Evolutionary conservation across 306 rosid genomes (phyloP).

Genomic region (Prosopis cineraria): DNA sequence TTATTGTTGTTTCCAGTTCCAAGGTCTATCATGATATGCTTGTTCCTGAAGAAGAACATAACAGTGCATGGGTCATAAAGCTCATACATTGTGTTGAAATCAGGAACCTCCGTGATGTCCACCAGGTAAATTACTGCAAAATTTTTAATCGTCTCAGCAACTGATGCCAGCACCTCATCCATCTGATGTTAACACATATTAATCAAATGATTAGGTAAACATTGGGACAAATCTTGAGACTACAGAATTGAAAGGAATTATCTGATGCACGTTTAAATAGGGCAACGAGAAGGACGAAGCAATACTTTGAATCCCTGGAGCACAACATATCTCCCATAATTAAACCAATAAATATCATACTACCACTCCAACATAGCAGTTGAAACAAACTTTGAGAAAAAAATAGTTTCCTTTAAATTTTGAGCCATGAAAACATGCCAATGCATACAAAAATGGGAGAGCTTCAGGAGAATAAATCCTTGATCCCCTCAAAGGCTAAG

Average conservation of each 20-base stretch:
- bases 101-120: slow-evolving; percentile 96
- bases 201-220: slow-evolving; percentile 35
- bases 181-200: slow-evolving; percentile 60
- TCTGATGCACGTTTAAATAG: background rate
- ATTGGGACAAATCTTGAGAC: background rate
- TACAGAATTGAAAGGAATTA: background rate
- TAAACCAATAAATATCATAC: background rate
- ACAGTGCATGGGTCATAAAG: slow-evolving; percentile 87
- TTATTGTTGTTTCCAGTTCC: slow-evolving; percentile 98
- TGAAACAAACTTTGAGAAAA: background rate
- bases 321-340: background rate
- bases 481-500: background rate
- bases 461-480: background rate
- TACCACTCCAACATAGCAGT: background rate
- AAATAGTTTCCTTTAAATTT: background rate
- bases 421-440: background rate
- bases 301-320: background rate
- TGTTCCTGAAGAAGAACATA: slow-evolving; percentile 97
- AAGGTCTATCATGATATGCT: slow-evolving; percentile 97
- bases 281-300: background rate
- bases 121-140: slow-evolving; percentile 91
- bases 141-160: slow-evolving; percentile 84
- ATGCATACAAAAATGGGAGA: background rate
- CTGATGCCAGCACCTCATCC: slow-evolving; percentile 92
- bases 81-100: slow-evolving; percentile 96